Conservation (phyloP, 129 eudicot genomes). For the Logfia minima region DNA sequence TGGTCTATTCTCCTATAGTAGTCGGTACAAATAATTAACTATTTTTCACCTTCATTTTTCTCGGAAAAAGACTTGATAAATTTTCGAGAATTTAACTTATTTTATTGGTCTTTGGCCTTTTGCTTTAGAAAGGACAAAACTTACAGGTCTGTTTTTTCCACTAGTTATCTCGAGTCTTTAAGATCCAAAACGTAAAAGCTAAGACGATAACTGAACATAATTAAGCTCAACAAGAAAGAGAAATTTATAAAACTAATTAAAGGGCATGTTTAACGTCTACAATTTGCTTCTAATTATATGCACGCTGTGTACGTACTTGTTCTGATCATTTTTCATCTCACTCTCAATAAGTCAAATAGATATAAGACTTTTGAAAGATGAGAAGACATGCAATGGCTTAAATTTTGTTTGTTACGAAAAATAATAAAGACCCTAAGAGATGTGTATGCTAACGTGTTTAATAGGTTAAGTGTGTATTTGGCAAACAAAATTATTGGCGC, state of each 20-base stretch:
- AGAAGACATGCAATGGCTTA: too few relatives aligned
- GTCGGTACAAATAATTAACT: neutral
- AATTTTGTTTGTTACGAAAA: neutral
- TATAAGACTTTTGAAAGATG: too few relatives aligned
- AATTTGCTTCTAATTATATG: too few relatives aligned
- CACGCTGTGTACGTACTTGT: neutral
- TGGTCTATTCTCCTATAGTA: too few relatives aligned
- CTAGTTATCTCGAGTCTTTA: neutral
- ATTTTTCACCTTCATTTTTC: too few relatives aligned
- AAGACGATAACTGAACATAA: neutral
- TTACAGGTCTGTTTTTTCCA: neutral
- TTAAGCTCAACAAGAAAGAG: neutral
- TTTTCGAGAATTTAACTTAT: neutral
- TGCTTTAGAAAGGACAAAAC: conserved; percentile 3
- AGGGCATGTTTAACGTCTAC: neutral
- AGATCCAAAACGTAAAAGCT: neutral
- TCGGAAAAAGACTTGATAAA: neutral
- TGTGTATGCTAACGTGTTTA: too few relatives aligned
- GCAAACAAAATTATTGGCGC: too few relatives aligned
- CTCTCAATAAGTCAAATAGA: too few relatives aligned
- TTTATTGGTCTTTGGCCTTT: neutral
- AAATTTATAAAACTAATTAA: neutral
- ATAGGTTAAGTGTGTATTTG: too few relatives aligned
- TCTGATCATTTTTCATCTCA: too few relatives aligned
- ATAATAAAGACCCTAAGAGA: too few relatives aligned